Percentiles rank a stretch among this genome's conserved stretches.
Conservation (phyloP, 768 basidiomycete genomes). For the Termitomyces titanicus region DNA sequence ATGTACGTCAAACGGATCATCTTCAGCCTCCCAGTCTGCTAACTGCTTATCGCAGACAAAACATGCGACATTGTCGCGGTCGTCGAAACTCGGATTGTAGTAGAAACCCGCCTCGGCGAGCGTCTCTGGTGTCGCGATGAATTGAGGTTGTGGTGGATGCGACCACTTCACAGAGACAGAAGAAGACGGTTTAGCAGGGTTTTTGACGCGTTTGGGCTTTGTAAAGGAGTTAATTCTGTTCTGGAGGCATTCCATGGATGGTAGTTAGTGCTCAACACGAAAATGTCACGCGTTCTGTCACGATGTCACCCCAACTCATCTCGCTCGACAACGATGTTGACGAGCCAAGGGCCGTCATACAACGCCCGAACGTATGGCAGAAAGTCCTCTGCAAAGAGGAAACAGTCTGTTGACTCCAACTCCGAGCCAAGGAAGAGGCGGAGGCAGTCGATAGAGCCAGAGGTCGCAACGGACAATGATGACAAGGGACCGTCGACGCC, state of each 20-base stretch:
- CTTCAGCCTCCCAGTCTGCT: conserved; percentile 78
- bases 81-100: conserved; percentile 64
- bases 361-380: conserved; percentile 35
- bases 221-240: conserved; percentile 66
- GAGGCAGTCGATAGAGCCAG: conserved; percentile 17
- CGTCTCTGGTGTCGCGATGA: conserved; percentile 64
- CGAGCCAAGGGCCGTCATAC: conserved; percentile 15
- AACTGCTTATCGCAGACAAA: conserved; percentile 82
- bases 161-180: conserved; percentile 69
- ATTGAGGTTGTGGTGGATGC: conserved; percentile 49
- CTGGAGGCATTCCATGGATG: conserved; percentile 49
- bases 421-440: conserved; percentile 21
- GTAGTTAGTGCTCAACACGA: conserved; percentile 24
- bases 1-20: conserved; percentile 87
- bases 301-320: conserved; percentile 5
- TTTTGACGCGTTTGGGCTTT: conserved; percentile 60
- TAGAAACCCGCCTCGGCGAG: conserved; percentile 92
- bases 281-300: conserved; percentile 30
- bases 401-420: conserved; percentile 3
- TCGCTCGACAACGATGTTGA: conserved; percentile 4
- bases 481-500: conserved; percentile 14
- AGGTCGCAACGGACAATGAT: conserved; percentile 7
- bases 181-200: conserved; percentile 45
- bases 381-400: conserved; percentile 24
- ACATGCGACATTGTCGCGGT: conserved; percentile 76